A percentile compares a stretch with the other conserved stretches of the same genome.
Conservation (phyloP, 2,329 filamentous ascomycete species). For the Samsoniella hepiali region DNA sequence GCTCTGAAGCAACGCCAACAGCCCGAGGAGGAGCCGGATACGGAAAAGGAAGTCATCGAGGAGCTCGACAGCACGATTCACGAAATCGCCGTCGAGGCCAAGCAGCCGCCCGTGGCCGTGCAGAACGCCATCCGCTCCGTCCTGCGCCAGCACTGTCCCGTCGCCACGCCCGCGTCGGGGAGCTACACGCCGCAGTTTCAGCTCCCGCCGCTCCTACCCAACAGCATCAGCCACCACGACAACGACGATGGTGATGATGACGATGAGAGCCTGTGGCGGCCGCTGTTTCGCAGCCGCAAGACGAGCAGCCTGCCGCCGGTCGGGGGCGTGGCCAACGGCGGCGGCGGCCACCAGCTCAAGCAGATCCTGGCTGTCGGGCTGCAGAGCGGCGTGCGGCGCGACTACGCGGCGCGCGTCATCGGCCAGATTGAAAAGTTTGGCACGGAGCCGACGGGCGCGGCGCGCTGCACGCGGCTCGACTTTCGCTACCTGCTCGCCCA, state of each 20-base stretch:
- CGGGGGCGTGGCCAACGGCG: conserved; percentile 22
- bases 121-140: conserved; percentile 57
- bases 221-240: too few species aligned
- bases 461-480: conserved; percentile 55
- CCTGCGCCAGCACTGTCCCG: conserved; percentile 48
- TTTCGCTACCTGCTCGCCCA: conserved; percentile 60
- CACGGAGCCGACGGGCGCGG: conserved; percentile 45
- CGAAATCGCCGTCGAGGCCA: conserved; percentile 40
- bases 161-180: conserved; percentile 34
- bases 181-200: conserved; percentile 48
- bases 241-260: conserved; percentile 40
- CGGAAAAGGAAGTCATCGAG: conserved; percentile 21
- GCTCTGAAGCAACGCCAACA: not conserved
- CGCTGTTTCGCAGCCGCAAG: conserved; percentile 43
- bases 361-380: conserved; percentile 59
- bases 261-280: conserved; percentile 50
- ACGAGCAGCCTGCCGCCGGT: conserved; percentile 31
- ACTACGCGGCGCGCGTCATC: conserved; percentile 47
- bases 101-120: conserved; percentile 48
- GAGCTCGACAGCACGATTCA: conserved; percentile 40
- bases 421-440: conserved; percentile 55
- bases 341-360: conserved; percentile 42
- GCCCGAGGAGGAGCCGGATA: not conserved
- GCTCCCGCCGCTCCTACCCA: conserved; percentile 41
- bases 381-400: conserved; percentile 51